Evolutionary conservation across 306 rosid genomes (phyloP), one percentile per base, ranked within the genome.

Genomic region (Abrus precatorius): DNA sequence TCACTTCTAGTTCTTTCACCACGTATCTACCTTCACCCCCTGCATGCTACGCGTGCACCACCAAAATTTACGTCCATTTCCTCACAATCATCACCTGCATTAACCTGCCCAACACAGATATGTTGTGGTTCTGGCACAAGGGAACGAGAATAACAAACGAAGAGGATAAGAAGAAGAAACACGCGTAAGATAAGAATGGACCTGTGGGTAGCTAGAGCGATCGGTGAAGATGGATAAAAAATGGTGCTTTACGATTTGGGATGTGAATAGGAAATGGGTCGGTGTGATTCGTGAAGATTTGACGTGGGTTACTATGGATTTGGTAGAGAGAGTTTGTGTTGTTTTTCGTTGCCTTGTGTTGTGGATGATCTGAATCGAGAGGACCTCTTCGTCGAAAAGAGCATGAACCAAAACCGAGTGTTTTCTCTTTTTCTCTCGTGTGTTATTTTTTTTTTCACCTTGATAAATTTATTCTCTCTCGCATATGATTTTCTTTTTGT

Each of bases 321-420:
- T 84, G 77, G 83, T 2, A 29, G 67, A 54, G 27, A 32, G 7
- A 75, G 56, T 33, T 65, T 32, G 63, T 29, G 75, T 47, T 61
- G 44, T n/a, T 30, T 59, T 75, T 33, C 2, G 50, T 36, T 34
- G 0, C 2, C 5, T 59, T 75, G 47, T 7, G 62, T 71, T 84
- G 77, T 40, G 83, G 85, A 83, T 88, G 97, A 89, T 89, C 92
- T 84, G 87, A 92, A 94, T 92, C 97, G 91, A 77, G 72, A 86
- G 87, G 84, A 74, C 76, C 80, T 84, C 82, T 85, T 86, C 85
- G 90, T 89, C 79, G 83, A 82, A 86, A 80, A 84, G 89, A 90
- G 91, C 91, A 90, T 91, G 97, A 87, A 91, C 87, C 87, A 77
- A 87, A 71, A 66, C 79, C 79, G 60, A 85, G 61, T 82, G 32